A percentile compares a stretch with the other conserved stretches of the same genome.
phyloP scores from a whole-genome alignment of 305 asterid species.

The Fraxinus angustifolia region DNA sequence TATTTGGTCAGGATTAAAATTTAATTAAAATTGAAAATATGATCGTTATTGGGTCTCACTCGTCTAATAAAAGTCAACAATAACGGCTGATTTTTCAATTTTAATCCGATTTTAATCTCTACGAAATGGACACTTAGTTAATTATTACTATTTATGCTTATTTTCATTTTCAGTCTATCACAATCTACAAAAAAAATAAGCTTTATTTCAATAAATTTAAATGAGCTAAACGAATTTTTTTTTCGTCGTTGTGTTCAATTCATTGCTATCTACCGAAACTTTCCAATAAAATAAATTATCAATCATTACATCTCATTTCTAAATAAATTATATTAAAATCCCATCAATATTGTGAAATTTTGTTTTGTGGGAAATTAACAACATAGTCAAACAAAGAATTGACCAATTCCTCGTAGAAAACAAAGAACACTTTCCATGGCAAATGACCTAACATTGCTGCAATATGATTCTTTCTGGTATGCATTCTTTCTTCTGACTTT shows the following conservation, averaged over 20 bases:
- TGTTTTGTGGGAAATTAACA: not conserved
- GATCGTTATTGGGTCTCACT: no score
- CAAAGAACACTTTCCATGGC: constrained; percentile 30
- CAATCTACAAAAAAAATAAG: not conserved
- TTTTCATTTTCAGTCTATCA: not conserved
- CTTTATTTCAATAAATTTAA: not conserved
- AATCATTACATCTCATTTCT: not conserved
- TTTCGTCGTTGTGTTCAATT: not conserved
- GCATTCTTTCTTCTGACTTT: constrained; percentile 43
- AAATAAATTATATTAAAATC: not conserved
- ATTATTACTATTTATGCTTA: not conserved
- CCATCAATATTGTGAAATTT: not conserved
- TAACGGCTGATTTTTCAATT: no score
- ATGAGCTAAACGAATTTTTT: not conserved
- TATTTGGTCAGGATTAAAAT: no score
- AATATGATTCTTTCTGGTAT: constrained; percentile 21
- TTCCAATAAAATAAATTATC: not conserved
- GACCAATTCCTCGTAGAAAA: constrained; percentile 26
- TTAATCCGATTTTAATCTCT: no score
- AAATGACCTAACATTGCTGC: constrained; percentile 26
- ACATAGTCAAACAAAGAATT: not conserved
- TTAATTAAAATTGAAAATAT: no score
- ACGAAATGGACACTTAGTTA: not conserved
- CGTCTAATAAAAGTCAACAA: no score
- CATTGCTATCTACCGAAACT: not conserved